Base-by-base conservation (phyloP, 73 alveolate genomes). In the Blepharisma stoltei region DNA sequence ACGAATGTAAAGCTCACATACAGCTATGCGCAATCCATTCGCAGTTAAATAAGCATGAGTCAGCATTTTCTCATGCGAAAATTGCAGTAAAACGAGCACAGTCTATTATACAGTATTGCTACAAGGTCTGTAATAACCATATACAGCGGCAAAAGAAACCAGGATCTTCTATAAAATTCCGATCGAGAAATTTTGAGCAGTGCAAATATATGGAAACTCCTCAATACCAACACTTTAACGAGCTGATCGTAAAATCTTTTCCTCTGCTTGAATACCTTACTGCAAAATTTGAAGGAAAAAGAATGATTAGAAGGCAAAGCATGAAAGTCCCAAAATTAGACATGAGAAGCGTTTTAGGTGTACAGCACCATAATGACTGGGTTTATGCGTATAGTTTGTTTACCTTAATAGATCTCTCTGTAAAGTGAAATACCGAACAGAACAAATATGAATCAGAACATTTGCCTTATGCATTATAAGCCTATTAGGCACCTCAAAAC, bases 1-100 rank as follows among this genome's bases (percentile, higher is more conserved):
- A 86, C 71, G 93, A 86, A 52, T 86, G 93, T 60, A 86, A 86
- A 60, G 83, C 86, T 47, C 93, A 86, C 69, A 86, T 86, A 88
- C 87, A 86, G 71, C 87, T 86, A 6, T 86, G 93, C 41, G 93
- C 93, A n/a, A 49, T 86, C 47, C 82, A 81, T 7, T 82, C 90
- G 5, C 81, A 86, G 50, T 76, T 86, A 46, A 87, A 82, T 54
- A 60, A 88, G 76, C 93, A 86, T 60, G 83, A 75, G 43, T 86
- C 78, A 43, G 93, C 93, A 18, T 41, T 86, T 7, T 8, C 14
- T 20, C 93, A 86, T 68, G 88, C 89, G 6, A 69, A 71, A 68
- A 76, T 73, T 37, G 85, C 85, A 52, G 14, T 20, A 14, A 38
- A 60, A 60, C 0, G 45, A 25, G 73, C 73, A 25, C 37, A 60